A percentile compares a stretch with the other conserved stretches of the same genome.
Conservation (phyloP, 768 basidiomycete genomes). For the Rhodotorula kratochvilovae region DNA sequence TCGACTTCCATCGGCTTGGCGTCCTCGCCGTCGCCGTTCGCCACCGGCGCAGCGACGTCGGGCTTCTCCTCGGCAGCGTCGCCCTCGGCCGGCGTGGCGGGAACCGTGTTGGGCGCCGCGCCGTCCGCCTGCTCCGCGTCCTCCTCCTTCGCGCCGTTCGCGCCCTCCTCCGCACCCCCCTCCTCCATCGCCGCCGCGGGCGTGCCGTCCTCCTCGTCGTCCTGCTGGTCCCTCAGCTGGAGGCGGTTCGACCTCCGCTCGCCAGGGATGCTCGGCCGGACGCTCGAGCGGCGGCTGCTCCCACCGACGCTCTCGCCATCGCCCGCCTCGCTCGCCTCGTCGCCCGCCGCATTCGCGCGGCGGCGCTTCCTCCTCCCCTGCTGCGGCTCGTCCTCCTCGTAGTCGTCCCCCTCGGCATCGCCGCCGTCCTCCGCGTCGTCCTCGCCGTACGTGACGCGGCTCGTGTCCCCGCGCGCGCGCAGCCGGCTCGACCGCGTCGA, state of each 20-base stretch:
- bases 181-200: background rate
- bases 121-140: background rate
- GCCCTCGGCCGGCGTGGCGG: background rate
- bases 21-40: background rate
- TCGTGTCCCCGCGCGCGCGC: background rate
- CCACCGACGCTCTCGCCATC: constrained; percentile 5
- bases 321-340: background rate
- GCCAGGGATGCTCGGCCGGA: constrained; percentile 5
- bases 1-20: constrained; percentile 1
- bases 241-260: constrained; percentile 20
- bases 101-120: background rate
- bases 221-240: constrained; percentile 4
- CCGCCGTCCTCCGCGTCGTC: background rate
- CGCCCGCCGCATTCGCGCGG: background rate
- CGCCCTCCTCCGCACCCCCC: background rate
- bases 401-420: background rate
- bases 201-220: background rate
- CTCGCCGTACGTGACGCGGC: constrained; percentile 1
- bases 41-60: background rate
- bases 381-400: background rate
- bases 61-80: background rate
- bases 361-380: background rate
- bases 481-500: constrained; percentile 2
- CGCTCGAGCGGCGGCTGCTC: background rate
- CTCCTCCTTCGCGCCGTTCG: background rate